These are phyloP conservation scores for Dunaliella sp. DNA, from an alignment of 139 green algal species.

Conservation along the genomic window DNA sequence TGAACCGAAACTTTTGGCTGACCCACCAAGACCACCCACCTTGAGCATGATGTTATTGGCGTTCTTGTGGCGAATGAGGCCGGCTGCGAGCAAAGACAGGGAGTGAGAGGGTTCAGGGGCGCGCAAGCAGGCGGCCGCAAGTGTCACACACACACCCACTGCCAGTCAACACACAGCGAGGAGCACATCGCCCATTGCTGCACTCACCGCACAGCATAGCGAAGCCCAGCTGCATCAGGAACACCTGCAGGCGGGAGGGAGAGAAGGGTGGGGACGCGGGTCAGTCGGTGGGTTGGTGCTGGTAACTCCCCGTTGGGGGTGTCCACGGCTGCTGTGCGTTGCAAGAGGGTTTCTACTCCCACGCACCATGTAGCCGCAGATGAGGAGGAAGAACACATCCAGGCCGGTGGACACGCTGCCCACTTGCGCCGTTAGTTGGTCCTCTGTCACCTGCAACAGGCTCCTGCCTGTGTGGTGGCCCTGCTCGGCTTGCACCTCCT, in stretches of 20 bases:
- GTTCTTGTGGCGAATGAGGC: slow-evolving; percentile 77
- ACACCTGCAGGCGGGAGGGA: slow-evolving; percentile 41
- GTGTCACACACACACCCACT: not conserved
- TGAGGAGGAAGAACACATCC: slow-evolving; percentile 55
- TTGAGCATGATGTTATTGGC: slow-evolving; percentile 91
- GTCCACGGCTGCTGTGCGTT: not conserved
- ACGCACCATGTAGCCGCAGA: slow-evolving; percentile 50
- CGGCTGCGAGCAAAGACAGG: slow-evolving; percentile 20
- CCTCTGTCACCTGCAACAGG: too few relatives aligned
- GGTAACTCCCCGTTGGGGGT: not conserved
- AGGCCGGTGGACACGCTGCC: slow-evolving; percentile 9
- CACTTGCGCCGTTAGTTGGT: too few relatives aligned
- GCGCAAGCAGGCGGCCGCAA: not conserved
- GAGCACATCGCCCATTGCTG: too few relatives aligned
- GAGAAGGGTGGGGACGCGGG: not conserved
- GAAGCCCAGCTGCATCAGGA: slow-evolving; percentile 86
- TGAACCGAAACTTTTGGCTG: too few relatives aligned
- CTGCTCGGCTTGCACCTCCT: too few relatives aligned
- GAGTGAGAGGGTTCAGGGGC: not conserved
- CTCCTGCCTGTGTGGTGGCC: not conserved
- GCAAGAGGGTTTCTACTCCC: not conserved
- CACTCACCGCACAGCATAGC: slow-evolving; percentile 53
- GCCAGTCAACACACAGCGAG: not conserved
- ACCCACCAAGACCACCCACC: not conserved
- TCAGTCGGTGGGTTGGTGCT: not conserved